Evolutionary conservation across 2,329 filamentous ascomycete genomes (phyloP).

Genomic region (Penicillium italicum): DNA sequence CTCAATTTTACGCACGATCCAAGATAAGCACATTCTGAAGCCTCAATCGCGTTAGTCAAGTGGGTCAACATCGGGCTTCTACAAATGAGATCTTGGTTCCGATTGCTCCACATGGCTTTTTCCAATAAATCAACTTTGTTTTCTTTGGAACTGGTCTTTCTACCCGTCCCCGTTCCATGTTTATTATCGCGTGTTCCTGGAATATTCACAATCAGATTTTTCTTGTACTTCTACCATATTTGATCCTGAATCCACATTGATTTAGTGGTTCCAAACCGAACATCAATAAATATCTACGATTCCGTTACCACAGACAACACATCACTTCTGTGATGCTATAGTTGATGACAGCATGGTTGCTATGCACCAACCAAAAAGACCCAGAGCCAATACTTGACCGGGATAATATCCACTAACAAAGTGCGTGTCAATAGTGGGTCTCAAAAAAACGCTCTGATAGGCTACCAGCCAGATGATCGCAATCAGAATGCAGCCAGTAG

Average conservation of each 20-base stretch:
- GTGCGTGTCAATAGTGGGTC: neutral
- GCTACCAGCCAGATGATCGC: neutral
- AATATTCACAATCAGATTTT: neutral
- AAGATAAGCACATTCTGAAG: neutral
- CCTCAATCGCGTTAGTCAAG: neutral
- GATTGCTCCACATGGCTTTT: neutral
- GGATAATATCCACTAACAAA: neutral
- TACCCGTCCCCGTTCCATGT: slow-evolving; percentile 1
- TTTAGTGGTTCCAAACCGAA: neutral
- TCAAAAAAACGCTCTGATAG: neutral
- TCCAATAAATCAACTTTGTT: neutral
- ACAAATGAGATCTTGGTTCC: slow-evolving; percentile 1
- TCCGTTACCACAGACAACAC: neutral
- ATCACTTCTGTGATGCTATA: neutral
- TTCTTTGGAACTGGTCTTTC: neutral
- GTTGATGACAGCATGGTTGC: neutral
- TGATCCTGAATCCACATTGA: accelerated
- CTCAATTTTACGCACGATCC: slow-evolving; percentile 3
- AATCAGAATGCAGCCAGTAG: neutral
- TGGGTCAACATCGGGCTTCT: neutral
- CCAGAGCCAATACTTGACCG: neutral
- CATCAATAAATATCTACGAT: neutral
- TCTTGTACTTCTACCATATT: neutral
- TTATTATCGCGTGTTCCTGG: neutral
- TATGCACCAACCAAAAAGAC: neutral